phyloP scores from a whole-genome alignment of 208 protist species.

The Phytomonas sp. region DNA sequence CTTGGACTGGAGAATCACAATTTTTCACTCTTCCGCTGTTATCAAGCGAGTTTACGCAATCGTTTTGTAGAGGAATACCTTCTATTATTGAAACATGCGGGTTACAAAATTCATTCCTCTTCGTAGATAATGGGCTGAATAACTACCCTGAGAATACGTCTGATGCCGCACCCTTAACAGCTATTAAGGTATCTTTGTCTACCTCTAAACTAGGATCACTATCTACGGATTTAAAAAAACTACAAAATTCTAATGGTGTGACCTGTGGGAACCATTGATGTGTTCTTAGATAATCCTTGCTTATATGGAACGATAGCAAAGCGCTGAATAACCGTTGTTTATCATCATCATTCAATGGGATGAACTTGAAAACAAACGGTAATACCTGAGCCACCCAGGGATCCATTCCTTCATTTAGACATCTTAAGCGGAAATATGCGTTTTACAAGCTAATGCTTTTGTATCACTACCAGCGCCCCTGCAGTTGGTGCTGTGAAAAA shows the following conservation, averaged over 20 bases:
- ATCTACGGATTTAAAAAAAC: not conserved
- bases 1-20: not conserved
- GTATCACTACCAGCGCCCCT: not conserved
- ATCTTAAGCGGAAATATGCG: not conserved
- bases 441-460: not conserved
- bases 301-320: not conserved
- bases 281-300: not conserved
- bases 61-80: not conserved
- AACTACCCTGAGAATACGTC: not conserved
- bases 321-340: not conserved
- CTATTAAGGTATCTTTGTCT: not conserved
- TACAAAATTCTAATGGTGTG: not conserved
- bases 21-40: not conserved
- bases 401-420: not conserved
- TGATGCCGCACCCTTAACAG: not conserved
- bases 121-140: not conserved
- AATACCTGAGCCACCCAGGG: not conserved
- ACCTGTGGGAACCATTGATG: not conserved
- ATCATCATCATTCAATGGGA: not conserved
- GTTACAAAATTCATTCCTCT: not conserved
- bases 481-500: not conserved
- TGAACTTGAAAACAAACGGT: not conserved
- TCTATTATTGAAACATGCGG: not conserved
- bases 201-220: not conserved
- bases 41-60: not conserved